Base-by-base conservation (phyloP, 768 basidiomycete species). In the Trametes meyenii region DNA sequence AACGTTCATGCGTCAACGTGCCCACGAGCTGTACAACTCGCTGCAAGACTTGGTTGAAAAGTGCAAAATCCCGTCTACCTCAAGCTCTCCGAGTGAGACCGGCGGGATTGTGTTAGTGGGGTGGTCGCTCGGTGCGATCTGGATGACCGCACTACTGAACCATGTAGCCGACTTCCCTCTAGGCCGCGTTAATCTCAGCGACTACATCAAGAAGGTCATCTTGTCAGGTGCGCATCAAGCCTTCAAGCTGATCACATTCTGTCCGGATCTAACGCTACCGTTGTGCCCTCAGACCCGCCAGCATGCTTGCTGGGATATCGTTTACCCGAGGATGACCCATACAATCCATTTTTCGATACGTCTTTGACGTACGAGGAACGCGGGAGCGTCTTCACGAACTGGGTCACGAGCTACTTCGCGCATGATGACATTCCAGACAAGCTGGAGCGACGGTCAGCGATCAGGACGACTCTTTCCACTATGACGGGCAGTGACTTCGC, bases 71-170 rank as follows among this genome's bases (percentile, higher is more conserved):
- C 60, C 60, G 2, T 24, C 45, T 11, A n/a, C 33, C 2, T 24
- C n/a, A n/a, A n/a, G 33, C 42, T 6, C 38, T 16, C 12, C 12
- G 7, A 19, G 48, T 13, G 13, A 17, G 14, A 14, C 49, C n/a
- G 54, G 64, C 8, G 60, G 64, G n/a, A 29, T 65, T 3, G 21
- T 60, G 5, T 24, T 61, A 2, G 52, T 61, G 7, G 64, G 60
- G 16, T 65, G 64, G 64, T 65, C 64, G 23, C 39, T 42, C 11
- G 64, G 64, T n/a, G 51, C 60, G 7, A 45, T 36, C 0, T 58
- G 54, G 51, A 50, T 52, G 26, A 48, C 56, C 5, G 50, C 64
- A 21, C 48, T 65, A 11, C 50, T 65, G 7, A 60, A 38, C 14
- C 55, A 61, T 21, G 40, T 57, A 6, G 43, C 49, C 5, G 24